Evolutionary conservation across 768 basidiomycete genomes (phyloP).

Genomic region (Auricularia cornea): DNA sequence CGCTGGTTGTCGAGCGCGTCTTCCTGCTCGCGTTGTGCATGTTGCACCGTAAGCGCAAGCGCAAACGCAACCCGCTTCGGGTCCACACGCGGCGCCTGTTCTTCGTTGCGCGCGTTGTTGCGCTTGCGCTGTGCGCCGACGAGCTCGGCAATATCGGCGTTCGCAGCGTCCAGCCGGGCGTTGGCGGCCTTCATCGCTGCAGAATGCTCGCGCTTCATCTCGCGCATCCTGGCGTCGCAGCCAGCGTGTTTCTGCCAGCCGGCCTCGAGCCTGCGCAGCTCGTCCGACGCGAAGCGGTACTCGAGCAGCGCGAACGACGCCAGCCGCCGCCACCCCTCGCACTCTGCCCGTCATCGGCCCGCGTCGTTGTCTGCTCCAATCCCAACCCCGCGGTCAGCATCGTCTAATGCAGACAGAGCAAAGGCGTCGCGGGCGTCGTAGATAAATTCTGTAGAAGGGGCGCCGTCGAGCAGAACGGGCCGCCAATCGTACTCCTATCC

Average conservation of each 20-base stretch:
- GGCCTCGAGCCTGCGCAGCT: neutral
- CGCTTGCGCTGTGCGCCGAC: neutral
- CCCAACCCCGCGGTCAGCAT: too few relatives aligned
- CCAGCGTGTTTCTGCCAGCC: neutral
- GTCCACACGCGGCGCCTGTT: neutral
- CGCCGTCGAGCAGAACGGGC: neutral
- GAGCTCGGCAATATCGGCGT: neutral
- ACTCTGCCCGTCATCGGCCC: neutral
- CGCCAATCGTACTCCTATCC: neutral
- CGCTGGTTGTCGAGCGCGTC: too few relatives aligned
- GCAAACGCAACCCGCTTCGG: neutral
- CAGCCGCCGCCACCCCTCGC: neutral
- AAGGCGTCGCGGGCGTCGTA: neutral
- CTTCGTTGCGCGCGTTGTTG: neutral
- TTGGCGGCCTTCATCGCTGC: neutral
- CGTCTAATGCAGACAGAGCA: neutral
- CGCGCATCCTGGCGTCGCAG: neutral
- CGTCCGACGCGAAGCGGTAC: neutral
- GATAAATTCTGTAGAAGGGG: neutral
- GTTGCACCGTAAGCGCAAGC: neutral
- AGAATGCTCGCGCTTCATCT: neutral
- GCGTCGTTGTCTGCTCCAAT: neutral
- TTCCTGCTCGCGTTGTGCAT: neutral
- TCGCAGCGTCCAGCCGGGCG: neutral
- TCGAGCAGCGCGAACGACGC: neutral